A percentile compares a stretch with the other conserved stretches of the same genome.
Conservation (phyloP, 2,329 filamentous ascomycete species). For the Epichloe sylvatica region DNA sequence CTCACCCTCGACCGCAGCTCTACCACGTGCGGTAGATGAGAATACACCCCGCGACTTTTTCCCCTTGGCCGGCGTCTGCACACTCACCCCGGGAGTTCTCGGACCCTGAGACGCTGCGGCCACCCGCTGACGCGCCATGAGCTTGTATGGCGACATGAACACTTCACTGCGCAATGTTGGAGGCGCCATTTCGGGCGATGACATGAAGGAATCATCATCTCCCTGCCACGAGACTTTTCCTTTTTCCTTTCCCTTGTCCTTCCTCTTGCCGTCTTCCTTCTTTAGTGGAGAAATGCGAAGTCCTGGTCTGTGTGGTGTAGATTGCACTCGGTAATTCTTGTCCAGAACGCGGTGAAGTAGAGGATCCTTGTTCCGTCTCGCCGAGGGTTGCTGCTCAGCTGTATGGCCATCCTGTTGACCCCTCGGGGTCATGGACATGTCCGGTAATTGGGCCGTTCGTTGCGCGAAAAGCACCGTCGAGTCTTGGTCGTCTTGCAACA, state of each 20-base stretch:
- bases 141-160: slow-evolving; percentile 61
- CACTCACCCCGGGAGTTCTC: slow-evolving; percentile 69
- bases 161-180: slow-evolving; percentile 75
- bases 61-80: slow-evolving; percentile 55
- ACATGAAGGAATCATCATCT: slow-evolving; percentile 47
- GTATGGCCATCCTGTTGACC: slow-evolving; percentile 20
- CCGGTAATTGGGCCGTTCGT: slow-evolving; percentile 40
- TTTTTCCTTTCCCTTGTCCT: slow-evolving; percentile 12
- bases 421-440: slow-evolving; percentile 50
- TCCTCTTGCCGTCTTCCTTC: slow-evolving; percentile 6
- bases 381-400: slow-evolving; percentile 18
- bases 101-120: slow-evolving; percentile 33
- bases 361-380: slow-evolving; percentile 46
- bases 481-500: slow-evolving; percentile 26
- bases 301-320: slow-evolving; percentile 60
- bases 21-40: slow-evolving; percentile 11
- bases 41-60: slow-evolving; percentile 38
- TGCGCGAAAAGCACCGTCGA: slow-evolving; percentile 37
- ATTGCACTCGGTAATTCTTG: slow-evolving; percentile 87
- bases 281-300: slow-evolving; percentile 33
- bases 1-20: not conserved
- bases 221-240: slow-evolving; percentile 30
- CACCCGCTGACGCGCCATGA: slow-evolving; percentile 27
- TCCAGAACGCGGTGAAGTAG: slow-evolving; percentile 85
- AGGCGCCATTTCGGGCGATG: slow-evolving; percentile 63